Evolutionary conservation across 2,329 filamentous ascomycete genomes (phyloP).

Genomic region (Talaromyces piceae): DNA sequence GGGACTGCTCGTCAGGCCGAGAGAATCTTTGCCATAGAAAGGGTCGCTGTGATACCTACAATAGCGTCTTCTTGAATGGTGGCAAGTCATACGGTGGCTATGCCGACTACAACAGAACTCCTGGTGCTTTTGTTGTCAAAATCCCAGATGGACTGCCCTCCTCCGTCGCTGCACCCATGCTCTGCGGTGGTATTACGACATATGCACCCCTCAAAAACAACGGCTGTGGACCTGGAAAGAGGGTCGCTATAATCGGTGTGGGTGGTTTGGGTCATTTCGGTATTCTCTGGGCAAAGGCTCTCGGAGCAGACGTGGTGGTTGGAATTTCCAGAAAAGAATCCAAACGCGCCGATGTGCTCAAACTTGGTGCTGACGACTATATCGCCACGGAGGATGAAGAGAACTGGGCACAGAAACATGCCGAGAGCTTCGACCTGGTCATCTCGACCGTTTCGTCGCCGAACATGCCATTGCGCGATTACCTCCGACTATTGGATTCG

Average conservation of each 20-base stretch:
- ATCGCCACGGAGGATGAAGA: slow-evolving; percentile 51
- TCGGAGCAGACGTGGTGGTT: slow-evolving; percentile 59
- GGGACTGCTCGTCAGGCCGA: slow-evolving; percentile 43
- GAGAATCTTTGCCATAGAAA: slow-evolving; percentile 31
- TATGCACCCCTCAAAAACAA: slow-evolving; percentile 63
- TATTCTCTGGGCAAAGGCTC: slow-evolving; percentile 51
- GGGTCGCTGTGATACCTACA: slow-evolving; percentile 23
- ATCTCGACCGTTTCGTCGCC: slow-evolving; percentile 50
- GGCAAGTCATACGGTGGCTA: slow-evolving; percentile 61
- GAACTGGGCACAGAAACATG: slow-evolving; percentile 46
- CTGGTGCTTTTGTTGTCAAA: slow-evolving; percentile 52
- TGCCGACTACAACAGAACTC: slow-evolving; percentile 48
- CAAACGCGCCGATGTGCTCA: slow-evolving; percentile 47
- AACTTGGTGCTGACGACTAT: slow-evolving; percentile 49
- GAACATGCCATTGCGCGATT: slow-evolving; percentile 57
- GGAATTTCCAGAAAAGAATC: slow-evolving; percentile 47
- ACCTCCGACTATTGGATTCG: slow-evolving; percentile 52
- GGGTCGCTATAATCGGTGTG: slow-evolving; percentile 64
- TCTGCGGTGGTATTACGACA: slow-evolving; percentile 71
- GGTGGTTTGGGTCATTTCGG: slow-evolving; percentile 49
- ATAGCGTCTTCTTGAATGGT: slow-evolving; percentile 40
- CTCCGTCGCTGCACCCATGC: slow-evolving; percentile 58
- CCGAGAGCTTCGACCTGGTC: slow-evolving; percentile 48
- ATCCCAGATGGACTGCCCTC: slow-evolving; percentile 47
- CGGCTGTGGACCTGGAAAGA: slow-evolving; percentile 62